These are phyloP conservation scores for Dendrostoma leiphaemia DNA, from an alignment of 2,329 filamentous ascomycete genomes.

Conservation along the genomic window DNA sequence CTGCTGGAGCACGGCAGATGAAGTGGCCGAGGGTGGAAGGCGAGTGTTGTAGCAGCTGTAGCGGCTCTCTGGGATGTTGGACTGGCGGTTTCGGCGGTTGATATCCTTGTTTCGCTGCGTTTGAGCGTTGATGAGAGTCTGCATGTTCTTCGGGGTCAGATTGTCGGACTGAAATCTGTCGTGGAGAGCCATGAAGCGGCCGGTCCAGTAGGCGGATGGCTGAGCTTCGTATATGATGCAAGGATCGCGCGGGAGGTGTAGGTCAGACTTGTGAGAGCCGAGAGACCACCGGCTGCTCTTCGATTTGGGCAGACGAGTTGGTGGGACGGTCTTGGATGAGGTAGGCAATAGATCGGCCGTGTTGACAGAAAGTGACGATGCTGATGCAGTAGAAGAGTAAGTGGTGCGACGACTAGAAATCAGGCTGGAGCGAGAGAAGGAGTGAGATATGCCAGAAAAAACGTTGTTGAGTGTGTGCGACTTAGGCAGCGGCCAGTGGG, in stretches of 20 bases:
- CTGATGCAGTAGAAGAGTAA: slow-evolving; percentile 9
- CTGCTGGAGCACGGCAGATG: slow-evolving; percentile 22
- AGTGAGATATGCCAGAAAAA: slow-evolving; percentile 11
- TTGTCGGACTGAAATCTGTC: slow-evolving; percentile 51
- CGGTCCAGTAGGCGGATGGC: slow-evolving; percentile 57
- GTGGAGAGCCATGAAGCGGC: slow-evolving; percentile 56
- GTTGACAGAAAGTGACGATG: slow-evolving; percentile 14
- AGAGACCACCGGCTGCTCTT: slow-evolving; percentile 9
- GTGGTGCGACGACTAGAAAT: slow-evolving; percentile 3
- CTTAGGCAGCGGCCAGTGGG: slow-evolving; percentile 6
- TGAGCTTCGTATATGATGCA: slow-evolving; percentile 40
- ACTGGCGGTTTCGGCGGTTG: slow-evolving; percentile 8
- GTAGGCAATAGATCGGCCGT: not conserved
- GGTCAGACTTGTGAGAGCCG: slow-evolving; percentile 17
- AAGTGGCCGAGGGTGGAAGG: slow-evolving; percentile 6
- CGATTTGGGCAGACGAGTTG: not conserved
- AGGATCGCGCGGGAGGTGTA: slow-evolving; percentile 18
- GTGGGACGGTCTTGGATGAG: not conserved
- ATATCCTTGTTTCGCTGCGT: not conserved
- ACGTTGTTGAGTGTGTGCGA: slow-evolving; percentile 13
- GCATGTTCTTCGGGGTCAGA: slow-evolving; percentile 22
- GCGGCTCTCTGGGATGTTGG: not conserved
- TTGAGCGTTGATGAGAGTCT: slow-evolving; percentile 21
- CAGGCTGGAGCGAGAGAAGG: slow-evolving; percentile 15
- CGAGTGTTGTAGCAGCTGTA: slow-evolving; percentile 22